Percentiles rank a stretch among this genome's conserved stretches.
These are phyloP conservation scores for Colletotrichum tofieldiae DNA, from an alignment of 2,329 filamentous ascomycete species.

Conservation along the genomic window DNA sequence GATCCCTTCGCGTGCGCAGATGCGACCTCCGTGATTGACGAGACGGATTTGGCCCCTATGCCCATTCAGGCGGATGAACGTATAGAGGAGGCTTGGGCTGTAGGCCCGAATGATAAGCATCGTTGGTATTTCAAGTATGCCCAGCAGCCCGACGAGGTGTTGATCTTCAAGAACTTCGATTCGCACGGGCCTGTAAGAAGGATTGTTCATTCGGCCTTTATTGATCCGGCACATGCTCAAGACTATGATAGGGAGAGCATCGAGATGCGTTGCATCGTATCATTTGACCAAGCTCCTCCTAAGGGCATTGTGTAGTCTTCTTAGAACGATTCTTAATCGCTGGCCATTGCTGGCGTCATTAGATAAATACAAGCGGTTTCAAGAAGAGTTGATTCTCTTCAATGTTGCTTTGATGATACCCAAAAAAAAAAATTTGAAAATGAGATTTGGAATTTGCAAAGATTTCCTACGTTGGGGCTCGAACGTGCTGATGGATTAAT, in stretches of 20 bases:
- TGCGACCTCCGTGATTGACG: constrained; percentile 50
- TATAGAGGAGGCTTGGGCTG: constrained; percentile 54
- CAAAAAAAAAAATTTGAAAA: no score
- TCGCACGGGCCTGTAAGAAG: constrained; percentile 69
- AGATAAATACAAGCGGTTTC: background rate
- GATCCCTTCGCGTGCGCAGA: constrained; percentile 59
- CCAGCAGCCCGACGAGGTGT: constrained; percentile 67
- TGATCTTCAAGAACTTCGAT: constrained; percentile 75
- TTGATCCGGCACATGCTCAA: constrained; percentile 78
- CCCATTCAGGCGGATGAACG: constrained; percentile 53
- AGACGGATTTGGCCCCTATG: constrained; percentile 55
- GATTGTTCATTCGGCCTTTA: constrained; percentile 84
- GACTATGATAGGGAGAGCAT: constrained; percentile 87
- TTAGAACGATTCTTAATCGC: no score
- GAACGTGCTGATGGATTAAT: background rate
- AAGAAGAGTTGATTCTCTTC: no score
- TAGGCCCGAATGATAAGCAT: constrained; percentile 53
- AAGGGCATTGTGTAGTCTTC: background rate
- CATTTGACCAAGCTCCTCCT: background rate
- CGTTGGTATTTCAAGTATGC: constrained; percentile 68
- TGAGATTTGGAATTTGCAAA: background rate
- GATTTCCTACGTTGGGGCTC: background rate
- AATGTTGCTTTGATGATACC: no score
- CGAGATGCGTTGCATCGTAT: constrained; percentile 71
- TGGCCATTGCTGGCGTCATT: background rate